phyloP scores from a whole-genome alignment of 208 protist genomes.

The Leishmania braziliensis region DNA sequence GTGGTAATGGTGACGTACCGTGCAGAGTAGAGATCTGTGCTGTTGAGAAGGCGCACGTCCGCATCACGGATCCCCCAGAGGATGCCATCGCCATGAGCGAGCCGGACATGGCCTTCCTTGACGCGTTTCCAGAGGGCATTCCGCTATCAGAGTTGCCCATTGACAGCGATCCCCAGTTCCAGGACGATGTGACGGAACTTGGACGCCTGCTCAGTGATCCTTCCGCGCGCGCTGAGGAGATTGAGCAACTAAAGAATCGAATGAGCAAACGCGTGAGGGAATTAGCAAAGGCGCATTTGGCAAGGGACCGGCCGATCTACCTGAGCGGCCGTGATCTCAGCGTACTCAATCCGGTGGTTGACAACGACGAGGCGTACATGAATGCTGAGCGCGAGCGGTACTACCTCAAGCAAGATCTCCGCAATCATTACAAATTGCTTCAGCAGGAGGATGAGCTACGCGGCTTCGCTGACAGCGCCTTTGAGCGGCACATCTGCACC shows the following conservation, averaged over 20 bases:
- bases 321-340: constrained; percentile 47
- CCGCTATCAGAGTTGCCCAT: constrained; percentile 44
- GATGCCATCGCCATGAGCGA: constrained; percentile 38
- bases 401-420: constrained; percentile 51
- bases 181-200: constrained; percentile 31
- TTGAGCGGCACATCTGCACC: background rate
- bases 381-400: constrained; percentile 37
- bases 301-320: constrained; percentile 48
- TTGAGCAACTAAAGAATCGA: constrained; percentile 33
- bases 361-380: constrained; percentile 58
- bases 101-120: constrained; percentile 58
- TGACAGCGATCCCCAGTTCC: constrained; percentile 43
- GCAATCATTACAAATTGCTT: constrained; percentile 52
- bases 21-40: constrained; percentile 59
- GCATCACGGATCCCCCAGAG: constrained; percentile 56
- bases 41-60: constrained; percentile 47
- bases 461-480: constrained; percentile 30
- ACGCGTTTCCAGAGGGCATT: constrained; percentile 34
- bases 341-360: constrained; percentile 49
- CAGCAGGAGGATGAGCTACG: constrained; percentile 47
- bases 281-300: constrained; percentile 47
- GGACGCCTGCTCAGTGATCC: constrained; percentile 34
- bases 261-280: constrained; percentile 48
- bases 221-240: constrained; percentile 33
- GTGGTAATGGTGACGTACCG: constrained; percentile 38